A percentile compares a stretch with the other conserved stretches of the same genome.
Evolutionary conservation across 139 green algal genomes (phyloP).

Genomic region (Chlamydomonas eustigma): DNA sequence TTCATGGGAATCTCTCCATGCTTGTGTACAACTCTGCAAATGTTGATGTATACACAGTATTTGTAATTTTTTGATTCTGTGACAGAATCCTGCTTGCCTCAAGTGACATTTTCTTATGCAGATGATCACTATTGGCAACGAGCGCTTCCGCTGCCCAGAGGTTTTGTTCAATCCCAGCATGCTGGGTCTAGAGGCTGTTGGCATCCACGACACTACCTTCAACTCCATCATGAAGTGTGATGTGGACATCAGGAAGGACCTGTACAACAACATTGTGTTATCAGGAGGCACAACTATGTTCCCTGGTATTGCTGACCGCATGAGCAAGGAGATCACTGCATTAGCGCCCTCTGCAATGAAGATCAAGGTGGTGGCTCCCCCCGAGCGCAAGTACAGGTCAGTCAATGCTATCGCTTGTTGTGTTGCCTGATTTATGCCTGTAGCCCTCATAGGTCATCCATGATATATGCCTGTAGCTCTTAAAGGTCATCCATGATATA

Average conservation of each 20-base stretch:
- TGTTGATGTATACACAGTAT: too few relatives aligned
- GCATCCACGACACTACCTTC: constrained; percentile 96
- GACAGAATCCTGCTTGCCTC: too few relatives aligned
- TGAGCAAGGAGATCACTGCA: constrained; percentile 94
- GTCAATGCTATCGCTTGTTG: too few relatives aligned
- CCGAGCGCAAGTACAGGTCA: constrained; percentile 85
- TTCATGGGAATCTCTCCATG: too few relatives aligned
- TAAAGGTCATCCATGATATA: too few relatives aligned
- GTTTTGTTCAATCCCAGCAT: constrained; percentile 93
- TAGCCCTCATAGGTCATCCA: too few relatives aligned
- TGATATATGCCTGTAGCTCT: too few relatives aligned
- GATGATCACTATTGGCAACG: constrained; percentile 93
- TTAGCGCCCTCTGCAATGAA: constrained; percentile 90
- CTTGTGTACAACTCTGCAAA: too few relatives aligned
- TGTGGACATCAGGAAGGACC: constrained; percentile 95
- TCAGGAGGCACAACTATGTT: constrained; percentile 97
- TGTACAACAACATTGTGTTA: constrained; percentile 95
- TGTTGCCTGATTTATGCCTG: too few relatives aligned
- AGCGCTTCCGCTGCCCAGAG: constrained; percentile 96
- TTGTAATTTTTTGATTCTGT: too few relatives aligned
- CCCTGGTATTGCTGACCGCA: constrained; percentile 93
- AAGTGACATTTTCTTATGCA: too few relatives aligned
- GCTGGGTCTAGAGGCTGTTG: constrained; percentile 84
- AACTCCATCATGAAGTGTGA: constrained; percentile 98
- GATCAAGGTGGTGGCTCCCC: constrained; percentile 91